A percentile compares a stretch with the other conserved stretches of the same genome.
Evolutionary conservation across 2,329 filamentous ascomycete genomes (phyloP).

Genomic region (Eurotiales sp.): DNA sequence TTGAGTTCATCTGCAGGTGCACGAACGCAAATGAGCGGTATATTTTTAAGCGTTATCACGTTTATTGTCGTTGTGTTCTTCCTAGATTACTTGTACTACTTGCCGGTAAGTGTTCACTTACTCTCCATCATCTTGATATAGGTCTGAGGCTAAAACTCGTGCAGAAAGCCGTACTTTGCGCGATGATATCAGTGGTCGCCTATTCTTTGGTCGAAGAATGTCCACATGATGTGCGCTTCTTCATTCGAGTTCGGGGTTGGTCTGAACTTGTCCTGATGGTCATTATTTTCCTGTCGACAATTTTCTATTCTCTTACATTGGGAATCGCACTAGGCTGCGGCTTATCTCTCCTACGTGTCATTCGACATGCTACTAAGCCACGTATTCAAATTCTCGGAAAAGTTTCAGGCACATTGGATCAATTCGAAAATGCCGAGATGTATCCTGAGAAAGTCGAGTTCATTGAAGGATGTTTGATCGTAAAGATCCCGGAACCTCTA

Average conservation of each 20-base stretch:
- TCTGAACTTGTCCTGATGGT: conserved; percentile 82
- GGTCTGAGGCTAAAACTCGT: conserved; percentile 1
- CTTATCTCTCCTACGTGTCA: conserved; percentile 81
- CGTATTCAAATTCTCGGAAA: conserved; percentile 95
- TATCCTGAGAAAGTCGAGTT: conserved; percentile 75
- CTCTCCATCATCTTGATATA: not conserved
- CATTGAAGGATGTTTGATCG: conserved; percentile 86
- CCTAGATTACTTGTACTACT: conserved; percentile 87
- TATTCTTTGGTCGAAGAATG: conserved; percentile 94
- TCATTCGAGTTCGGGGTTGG: conserved; percentile 79
- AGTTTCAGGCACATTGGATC: conserved; percentile 69
- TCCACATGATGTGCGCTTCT: conserved; percentile 88
- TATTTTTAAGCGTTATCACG: conserved; percentile 79
- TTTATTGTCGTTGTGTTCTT: conserved; percentile 76
- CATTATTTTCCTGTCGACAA: conserved; percentile 84
- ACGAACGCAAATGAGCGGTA: conserved; percentile 87
- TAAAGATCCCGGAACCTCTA: conserved; percentile 94
- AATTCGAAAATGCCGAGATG: conserved; percentile 79
- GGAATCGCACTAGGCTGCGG: conserved; percentile 94
- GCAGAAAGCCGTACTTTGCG: conserved; percentile 85
- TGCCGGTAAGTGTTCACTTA: conserved; percentile 65
- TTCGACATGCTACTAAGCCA: conserved; percentile 84
- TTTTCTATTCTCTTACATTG: conserved; percentile 90
- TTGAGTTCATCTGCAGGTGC: conserved; percentile 91
- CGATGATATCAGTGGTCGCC: conserved; percentile 93